Conservation (phyloP, 208 protist genomes). For the Leishmania aethiopica region DNA sequence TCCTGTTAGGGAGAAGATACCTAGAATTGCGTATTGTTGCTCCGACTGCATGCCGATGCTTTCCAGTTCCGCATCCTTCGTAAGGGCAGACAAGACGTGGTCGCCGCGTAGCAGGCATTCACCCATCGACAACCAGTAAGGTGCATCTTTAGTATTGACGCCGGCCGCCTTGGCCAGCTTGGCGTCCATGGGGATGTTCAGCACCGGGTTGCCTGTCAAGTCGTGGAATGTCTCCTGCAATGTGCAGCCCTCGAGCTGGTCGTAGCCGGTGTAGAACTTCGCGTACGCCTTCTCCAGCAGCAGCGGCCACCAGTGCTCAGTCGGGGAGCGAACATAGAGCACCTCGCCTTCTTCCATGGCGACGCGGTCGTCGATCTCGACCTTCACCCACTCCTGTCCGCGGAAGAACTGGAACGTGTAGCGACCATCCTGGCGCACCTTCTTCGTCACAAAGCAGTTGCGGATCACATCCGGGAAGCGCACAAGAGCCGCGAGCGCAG, state of each 20-base stretch:
- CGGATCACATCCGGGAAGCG: slow-evolving; percentile 73
- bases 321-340: too few species aligned
- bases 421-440: slow-evolving; percentile 72
- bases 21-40: slow-evolving; percentile 71
- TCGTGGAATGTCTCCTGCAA: slow-evolving; percentile 79
- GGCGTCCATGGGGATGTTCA: slow-evolving; percentile 65
- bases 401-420: slow-evolving; percentile 89
- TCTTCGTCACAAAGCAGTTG: slow-evolving; percentile 83
- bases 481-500: slow-evolving; percentile 62
- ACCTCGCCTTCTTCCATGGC: too few species aligned
- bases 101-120: slow-evolving; percentile 52
- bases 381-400: slow-evolving; percentile 66
- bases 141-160: slow-evolving; percentile 42
- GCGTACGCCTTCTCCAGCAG: slow-evolving; percentile 93
- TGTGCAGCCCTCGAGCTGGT: slow-evolving; percentile 76
- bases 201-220: slow-evolving; percentile 77
- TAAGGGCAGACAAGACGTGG: slow-evolving; percentile 55
- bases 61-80: slow-evolving; percentile 36
- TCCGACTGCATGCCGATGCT: slow-evolving; percentile 65
- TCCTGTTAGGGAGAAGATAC: slow-evolving; percentile 60
- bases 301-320: slow-evolving; percentile 81
- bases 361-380: slow-evolving; percentile 91
- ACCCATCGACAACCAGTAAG: slow-evolving; percentile 57
- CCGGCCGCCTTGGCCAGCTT: slow-evolving; percentile 63
- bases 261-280: slow-evolving; percentile 86